Percentiles rank a stretch among this genome's conserved stretches.
phyloP scores from a whole-genome alignment of 805 yeast species.

The Candida rishiriensis region DNA sequence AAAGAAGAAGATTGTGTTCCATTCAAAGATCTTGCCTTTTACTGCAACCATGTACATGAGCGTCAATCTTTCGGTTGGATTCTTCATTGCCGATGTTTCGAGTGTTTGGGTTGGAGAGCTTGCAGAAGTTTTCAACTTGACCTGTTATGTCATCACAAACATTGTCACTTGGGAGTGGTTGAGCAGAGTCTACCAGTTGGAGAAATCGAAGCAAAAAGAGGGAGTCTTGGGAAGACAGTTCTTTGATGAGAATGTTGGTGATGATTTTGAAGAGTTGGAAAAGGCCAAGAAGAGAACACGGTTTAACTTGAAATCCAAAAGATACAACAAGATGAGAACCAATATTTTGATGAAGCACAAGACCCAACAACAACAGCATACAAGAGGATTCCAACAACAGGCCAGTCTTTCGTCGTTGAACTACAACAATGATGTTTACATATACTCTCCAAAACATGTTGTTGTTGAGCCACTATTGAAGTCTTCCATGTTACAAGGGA shows the following conservation, averaged over 20 bases:
- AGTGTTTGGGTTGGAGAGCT: slow-evolving; percentile 71
- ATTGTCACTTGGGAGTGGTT: slow-evolving; percentile 87
- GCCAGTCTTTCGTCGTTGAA: too few species aligned
- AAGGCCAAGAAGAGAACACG: neutral
- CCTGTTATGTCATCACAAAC: slow-evolving; percentile 66
- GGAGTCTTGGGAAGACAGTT: slow-evolving; percentile 73
- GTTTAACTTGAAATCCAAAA: slow-evolving; percentile 11
- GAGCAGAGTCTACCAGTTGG: slow-evolving; percentile 54
- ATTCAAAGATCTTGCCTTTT: slow-evolving; percentile 47
- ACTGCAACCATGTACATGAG: slow-evolving; percentile 51
- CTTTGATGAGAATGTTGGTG: slow-evolving; percentile 52
- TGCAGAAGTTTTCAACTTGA: slow-evolving; percentile 68
- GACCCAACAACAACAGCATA: too few species aligned
- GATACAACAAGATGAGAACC: slow-evolving; percentile 27
- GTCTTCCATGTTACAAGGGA: too few species aligned
- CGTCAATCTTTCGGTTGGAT: slow-evolving; percentile 57
- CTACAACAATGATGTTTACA: slow-evolving; percentile 34
- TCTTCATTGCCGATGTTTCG: slow-evolving; percentile 73
- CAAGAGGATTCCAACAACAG: too few species aligned
- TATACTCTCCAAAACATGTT: slow-evolving; percentile 40
- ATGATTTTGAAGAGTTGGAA: neutral
- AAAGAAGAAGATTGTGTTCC: slow-evolving; percentile 48
- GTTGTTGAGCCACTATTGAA: slow-evolving; percentile 28
- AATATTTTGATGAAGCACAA: slow-evolving; percentile 36
- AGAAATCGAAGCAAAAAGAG: slow-evolving; percentile 57